A percentile compares a stretch with the other conserved stretches of the same genome.
These are phyloP conservation scores for Syzygium jambos DNA, from an alignment of 345 rosid species.

Conservation along the genomic window DNA sequence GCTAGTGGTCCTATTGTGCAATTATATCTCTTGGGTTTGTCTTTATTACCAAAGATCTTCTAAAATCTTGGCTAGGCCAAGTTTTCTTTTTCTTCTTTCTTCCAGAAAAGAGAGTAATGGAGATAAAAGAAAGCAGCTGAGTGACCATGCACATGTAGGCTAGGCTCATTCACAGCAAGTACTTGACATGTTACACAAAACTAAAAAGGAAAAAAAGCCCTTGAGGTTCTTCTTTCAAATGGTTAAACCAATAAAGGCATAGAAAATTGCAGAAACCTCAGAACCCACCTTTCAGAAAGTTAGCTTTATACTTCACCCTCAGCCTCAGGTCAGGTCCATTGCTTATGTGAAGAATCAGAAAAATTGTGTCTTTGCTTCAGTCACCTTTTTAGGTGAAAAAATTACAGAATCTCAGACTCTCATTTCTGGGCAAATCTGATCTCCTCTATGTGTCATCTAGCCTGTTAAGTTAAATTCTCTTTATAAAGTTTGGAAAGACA, in stretches of 20 bases:
- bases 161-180: background rate
- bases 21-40: background rate
- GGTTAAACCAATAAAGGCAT: background rate
- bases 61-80: conserved; percentile 3
- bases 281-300: background rate
- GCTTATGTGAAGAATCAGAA: background rate
- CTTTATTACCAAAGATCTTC: conserved; percentile 1
- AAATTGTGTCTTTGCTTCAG: background rate
- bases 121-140: background rate
- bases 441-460: background rate
- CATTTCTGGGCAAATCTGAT: background rate
- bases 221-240: background rate
- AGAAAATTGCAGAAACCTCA: background rate
- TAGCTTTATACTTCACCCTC: background rate
- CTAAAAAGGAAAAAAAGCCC: background rate
- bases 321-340: background rate
- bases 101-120: background rate
- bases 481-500: background rate
- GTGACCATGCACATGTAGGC: background rate
- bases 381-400: background rate
- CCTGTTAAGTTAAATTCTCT: background rate
- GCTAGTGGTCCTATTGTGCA: background rate
- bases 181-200: background rate
- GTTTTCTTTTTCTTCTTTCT: background rate
- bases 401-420: background rate